Evolutionary conservation across 2,329 filamentous ascomycete species (phyloP), one percentile per base, ranked within the genome.

Genomic region (Hypocrella siamensis): DNA sequence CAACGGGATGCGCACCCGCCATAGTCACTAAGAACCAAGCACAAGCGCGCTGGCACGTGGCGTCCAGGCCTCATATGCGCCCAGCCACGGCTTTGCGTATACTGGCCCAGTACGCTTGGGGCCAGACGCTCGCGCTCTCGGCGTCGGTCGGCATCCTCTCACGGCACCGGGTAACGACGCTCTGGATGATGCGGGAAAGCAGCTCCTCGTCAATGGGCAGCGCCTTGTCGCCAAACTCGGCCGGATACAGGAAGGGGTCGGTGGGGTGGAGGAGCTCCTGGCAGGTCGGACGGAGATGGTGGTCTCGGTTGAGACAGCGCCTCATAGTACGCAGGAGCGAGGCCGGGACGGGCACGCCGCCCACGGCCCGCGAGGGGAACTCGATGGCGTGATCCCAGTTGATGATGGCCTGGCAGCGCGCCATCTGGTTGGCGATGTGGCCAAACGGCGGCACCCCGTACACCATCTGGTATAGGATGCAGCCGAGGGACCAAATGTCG

Each of bases 401-500:
- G 42, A 85, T 81, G 48, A 92, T 90, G 37, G 82, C 81, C 53
- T 84, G 76, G 51, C 92, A 90, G 16, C 84, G 76, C 24, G 81
- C 75, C 60, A 93, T 82, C 47, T 78, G 82, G 54, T 88, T 90
- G 36, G 73, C 63, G 43, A 98, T 92, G 49, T 96, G 86, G 11
- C 79, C 85, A 48, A 98, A 98, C 0, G 90, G 90, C 4, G 84
- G 80, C n/a, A 79, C 69, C n/a, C 90, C 90, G 49, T 98, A 98
- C 1, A 88, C 82, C 81, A 98, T 92, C 51, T 96, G 88, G 58
- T 93, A 98, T 11, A 98, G 63, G 38, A 98, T 96, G 49, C 90
- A 98, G 14, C 90, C 90, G 11, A 98, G 58, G 51, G 80, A 88
- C 90, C 90, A 98, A 14, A 98, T 77, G 52, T 98, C 90, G 43